Evolutionary conservation across 176 grass and related monocot genomes (phyloP).

Genomic region (Zizania latifolia): DNA sequence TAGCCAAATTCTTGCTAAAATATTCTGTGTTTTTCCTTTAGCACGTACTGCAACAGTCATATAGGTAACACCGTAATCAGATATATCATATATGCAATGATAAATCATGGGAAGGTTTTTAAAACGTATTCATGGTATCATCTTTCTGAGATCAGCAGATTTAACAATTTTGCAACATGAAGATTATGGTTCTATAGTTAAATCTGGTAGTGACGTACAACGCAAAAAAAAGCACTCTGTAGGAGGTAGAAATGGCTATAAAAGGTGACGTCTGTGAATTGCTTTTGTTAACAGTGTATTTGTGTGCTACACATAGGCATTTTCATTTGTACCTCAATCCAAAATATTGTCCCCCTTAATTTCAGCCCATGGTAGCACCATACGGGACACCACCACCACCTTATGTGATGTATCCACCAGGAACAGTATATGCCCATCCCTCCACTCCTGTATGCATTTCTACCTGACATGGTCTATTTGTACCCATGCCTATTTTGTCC

Average conservation of each 20-base stretch:
- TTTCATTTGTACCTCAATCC: slow-evolving; percentile 15
- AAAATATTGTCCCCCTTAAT: slow-evolving; percentile 22
- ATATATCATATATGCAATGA: too few relatives aligned
- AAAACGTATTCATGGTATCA: background rate
- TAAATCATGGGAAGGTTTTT: too few relatives aligned
- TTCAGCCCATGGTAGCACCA: slow-evolving; percentile 79
- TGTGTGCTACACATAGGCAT: background rate
- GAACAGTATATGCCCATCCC: slow-evolving; percentile 92
- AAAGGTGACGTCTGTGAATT: background rate
- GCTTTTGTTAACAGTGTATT: slow-evolving; percentile 8
- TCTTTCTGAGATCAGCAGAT: background rate
- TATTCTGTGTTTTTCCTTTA: background rate
- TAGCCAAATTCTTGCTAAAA: background rate
- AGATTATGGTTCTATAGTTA: background rate
- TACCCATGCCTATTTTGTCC: background rate
- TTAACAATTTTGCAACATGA: background rate
- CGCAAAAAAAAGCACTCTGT: background rate
- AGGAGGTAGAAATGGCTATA: background rate
- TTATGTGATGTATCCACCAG: slow-evolving; percentile 94
- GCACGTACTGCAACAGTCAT: background rate
- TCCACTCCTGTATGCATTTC: slow-evolving; percentile 67
- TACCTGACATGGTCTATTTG: slow-evolving; percentile 16
- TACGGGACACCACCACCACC: slow-evolving; percentile 66
- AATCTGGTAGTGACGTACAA: background rate
- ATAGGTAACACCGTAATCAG: background rate